Evolutionary conservation across 2,329 filamentous ascomycete species (phyloP).

Genomic region (Botryotinia calthae): DNA sequence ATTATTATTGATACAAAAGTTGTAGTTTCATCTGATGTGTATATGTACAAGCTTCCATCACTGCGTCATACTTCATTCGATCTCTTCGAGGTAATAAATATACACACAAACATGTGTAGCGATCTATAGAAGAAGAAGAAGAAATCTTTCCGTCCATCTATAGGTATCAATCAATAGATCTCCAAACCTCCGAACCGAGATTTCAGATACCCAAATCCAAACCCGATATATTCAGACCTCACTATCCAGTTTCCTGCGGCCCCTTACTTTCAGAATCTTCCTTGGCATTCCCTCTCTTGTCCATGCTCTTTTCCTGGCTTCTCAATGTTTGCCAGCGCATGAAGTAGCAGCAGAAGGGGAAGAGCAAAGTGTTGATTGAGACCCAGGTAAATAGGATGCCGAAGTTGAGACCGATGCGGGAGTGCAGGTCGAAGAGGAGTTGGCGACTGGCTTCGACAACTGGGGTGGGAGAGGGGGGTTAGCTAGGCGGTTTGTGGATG

Average conservation of each 20-base stretch:
- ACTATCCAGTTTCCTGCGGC: background rate
- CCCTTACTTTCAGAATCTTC: background rate
- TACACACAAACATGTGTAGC: background rate
- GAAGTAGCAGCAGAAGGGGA: conserved; percentile 48
- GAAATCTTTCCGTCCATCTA: background rate
- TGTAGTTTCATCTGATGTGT: background rate
- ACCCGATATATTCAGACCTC: background rate
- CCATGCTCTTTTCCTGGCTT: conserved; percentile 20
- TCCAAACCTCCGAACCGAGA: background rate
- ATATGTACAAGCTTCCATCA: background rate
- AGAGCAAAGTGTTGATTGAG: conserved; percentile 51
- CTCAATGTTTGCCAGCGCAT: conserved; percentile 44
- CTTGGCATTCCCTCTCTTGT: background rate
- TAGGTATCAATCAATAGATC: background rate
- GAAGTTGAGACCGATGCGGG: conserved; percentile 58
- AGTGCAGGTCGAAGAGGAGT: conserved; percentile 60
- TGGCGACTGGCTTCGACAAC: conserved; percentile 58
- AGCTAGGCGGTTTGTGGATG: background rate
- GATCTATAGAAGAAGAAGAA: background rate
- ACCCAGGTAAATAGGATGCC: conserved; percentile 59
- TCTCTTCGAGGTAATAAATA: background rate
- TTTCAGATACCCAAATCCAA: background rate
- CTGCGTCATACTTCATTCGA: no score
- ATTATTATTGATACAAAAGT: background rate
- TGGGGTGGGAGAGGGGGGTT: background rate